Evolutionary conservation across 257 asterid genomes (phyloP).

Genomic region (Petrea volubilis): DNA sequence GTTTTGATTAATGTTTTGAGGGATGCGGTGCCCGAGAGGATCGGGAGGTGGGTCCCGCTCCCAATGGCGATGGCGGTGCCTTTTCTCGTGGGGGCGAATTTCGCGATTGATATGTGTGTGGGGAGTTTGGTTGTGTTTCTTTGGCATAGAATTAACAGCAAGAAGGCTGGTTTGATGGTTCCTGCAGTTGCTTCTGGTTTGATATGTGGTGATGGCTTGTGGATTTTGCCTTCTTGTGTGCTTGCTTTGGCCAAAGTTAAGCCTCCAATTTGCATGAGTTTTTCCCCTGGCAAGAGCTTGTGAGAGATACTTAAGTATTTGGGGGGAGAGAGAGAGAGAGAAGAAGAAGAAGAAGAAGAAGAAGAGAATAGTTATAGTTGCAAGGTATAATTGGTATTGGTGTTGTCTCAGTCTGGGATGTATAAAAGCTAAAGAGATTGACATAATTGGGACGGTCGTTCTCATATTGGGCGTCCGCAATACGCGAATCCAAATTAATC

Average conservation of each 20-base stretch:
- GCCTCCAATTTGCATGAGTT: constrained; percentile 72
- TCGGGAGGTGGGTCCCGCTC: constrained; percentile 55
- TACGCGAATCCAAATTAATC: too few relatives aligned
- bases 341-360: too few relatives aligned
- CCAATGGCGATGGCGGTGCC: constrained; percentile 96
- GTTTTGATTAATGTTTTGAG: constrained; percentile 47
- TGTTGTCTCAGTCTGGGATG: not conserved
- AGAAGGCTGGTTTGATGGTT: constrained; percentile 55
- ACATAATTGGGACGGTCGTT: too few relatives aligned
- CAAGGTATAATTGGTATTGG: not conserved
- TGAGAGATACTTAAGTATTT: constrained; percentile 21
- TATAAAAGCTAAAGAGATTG: not conserved
- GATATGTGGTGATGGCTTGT: constrained; percentile 74
- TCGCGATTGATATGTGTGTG: constrained; percentile 76
- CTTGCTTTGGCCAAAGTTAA: constrained; percentile 55
- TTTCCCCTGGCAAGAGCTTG: constrained; percentile 32
- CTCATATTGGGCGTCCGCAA: too few relatives aligned
- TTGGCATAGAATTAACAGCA: constrained; percentile 47
- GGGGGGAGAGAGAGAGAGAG: too few relatives aligned
- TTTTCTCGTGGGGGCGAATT: constrained; percentile 67
- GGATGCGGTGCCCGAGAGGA: constrained; percentile 37
- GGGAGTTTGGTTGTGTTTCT: constrained; percentile 64
- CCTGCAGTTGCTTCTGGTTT: constrained; percentile 75
- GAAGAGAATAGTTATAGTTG: not conserved
- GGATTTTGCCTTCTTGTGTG: constrained; percentile 67